Conservation (phyloP, 148 eudicot genomes). For the Rhododendron ovatum region DNA sequence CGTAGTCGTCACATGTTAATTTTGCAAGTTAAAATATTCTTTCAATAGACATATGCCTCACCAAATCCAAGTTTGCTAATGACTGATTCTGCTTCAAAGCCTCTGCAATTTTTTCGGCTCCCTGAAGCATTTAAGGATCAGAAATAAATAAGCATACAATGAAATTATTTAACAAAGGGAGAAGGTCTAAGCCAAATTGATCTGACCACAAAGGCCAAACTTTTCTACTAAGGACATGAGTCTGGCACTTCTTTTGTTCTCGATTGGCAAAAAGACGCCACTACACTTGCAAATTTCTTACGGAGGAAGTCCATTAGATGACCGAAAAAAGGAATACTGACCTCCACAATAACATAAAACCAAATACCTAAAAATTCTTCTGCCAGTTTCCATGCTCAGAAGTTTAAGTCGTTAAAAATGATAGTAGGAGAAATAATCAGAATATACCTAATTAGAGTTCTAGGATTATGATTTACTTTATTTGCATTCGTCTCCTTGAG, state of each 20-base stretch:
- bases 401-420: neutral
- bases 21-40: neutral
- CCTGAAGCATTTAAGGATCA: slow-evolving; percentile 38
- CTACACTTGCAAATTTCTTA: neutral
- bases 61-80: slow-evolving; percentile 74
- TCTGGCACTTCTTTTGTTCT: neutral
- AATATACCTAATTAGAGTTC: neutral
- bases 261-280: neutral
- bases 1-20: neutral
- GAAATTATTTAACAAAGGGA: neutral
- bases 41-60: slow-evolving; percentile 27
- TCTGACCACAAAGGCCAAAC: neutral
- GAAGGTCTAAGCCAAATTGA: neutral
- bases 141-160: neutral
- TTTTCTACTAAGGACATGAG: neutral
- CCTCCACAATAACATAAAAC: neutral
- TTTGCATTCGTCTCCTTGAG: neutral
- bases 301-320: neutral
- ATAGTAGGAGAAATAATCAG: neutral
- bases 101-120: slow-evolving; percentile 81
- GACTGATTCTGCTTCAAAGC: slow-evolving; percentile 85
- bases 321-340: neutral
- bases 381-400: neutral
- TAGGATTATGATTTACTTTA: neutral
- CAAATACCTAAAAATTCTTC: neutral